Percentiles rank a stretch among this genome's conserved stretches.
phyloP scores from a whole-genome alignment of 2,329 filamentous ascomycete genomes.

The Alternaria consortialis region DNA sequence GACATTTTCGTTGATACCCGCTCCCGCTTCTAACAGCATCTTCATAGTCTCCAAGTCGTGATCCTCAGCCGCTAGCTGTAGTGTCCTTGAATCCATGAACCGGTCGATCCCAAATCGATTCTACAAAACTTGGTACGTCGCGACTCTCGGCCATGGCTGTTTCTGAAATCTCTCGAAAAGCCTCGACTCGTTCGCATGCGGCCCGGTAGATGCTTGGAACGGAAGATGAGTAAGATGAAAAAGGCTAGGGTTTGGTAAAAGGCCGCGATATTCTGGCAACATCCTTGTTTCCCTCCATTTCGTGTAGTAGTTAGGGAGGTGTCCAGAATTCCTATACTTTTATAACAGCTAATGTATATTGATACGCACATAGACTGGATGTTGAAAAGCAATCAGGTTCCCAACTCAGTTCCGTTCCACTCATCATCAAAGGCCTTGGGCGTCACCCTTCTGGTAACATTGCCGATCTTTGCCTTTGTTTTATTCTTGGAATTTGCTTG shows the following conservation, averaged over 20 bases:
- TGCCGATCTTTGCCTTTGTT: neutral
- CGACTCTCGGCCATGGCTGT: slow-evolving; percentile 7
- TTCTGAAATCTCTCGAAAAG: neutral
- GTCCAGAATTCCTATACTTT: neutral
- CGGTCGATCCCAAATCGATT: slow-evolving; percentile 12
- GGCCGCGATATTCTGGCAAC: neutral
- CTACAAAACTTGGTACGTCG: slow-evolving; percentile 5
- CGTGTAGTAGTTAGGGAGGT: neutral
- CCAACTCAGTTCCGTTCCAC: neutral
- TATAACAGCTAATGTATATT: neutral
- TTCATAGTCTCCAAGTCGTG: slow-evolving; percentile 16
- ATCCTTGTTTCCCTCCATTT: neutral
- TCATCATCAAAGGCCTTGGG: neutral
- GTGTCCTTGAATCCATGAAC: slow-evolving; percentile 11
- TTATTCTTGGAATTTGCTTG: neutral
- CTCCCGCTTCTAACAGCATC: slow-evolving; percentile 14
- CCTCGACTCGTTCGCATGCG: slow-evolving; percentile 3
- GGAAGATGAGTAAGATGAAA: neutral
- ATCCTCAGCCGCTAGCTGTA: slow-evolving; percentile 14
- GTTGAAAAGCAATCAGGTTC: neutral
- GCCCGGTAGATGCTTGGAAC: slow-evolving; percentile 6
- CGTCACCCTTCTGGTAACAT: neutral
- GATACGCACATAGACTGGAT: neutral
- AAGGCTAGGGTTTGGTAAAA: neutral
- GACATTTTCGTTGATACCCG: slow-evolving; percentile 10